Evolutionary conservation across 1,139 yeast genomes (phyloP), one percentile per base, ranked within the genome.

Genomic region (Protomyces inundatus): DNA sequence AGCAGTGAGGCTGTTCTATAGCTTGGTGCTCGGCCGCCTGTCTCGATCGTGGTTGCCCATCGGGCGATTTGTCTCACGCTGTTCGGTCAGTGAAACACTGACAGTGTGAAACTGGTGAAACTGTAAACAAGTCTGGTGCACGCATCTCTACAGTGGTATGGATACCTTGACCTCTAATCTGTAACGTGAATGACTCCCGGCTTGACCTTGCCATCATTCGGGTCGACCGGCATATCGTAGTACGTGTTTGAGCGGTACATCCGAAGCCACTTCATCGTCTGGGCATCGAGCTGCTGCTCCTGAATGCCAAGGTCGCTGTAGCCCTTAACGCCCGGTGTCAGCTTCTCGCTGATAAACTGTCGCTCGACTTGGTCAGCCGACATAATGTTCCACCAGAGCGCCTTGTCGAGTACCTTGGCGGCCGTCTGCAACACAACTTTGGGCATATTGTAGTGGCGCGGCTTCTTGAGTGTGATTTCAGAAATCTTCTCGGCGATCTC

Each of bases 351-450:
- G 69, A 87, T 80, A 71, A 83, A 81, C 76, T 85, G 86, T 77
- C 96, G 84, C 76, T 85, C 88, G 67, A 87, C 81, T 75, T 86
- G 87, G 75, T 89, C 96, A 40, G 89, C 83, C 71, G 84, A 86
- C 66, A 85, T 79, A 71, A 83, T 80, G 71, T 81, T 82, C 88
- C 91, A 87, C 81, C 88, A 87, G 64, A 83, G 77, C 67, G 77
- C 73, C 70, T 80, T 81, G 74, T 84, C 84, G 58, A 83, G 65
- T 71, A 77, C 74, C 74, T 81, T 71, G 75, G 90, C 74, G 76
- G 77, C 70, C 73, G 76, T 73, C 67, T 77, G 67, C 68, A 74
- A 77, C 69, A 82, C 75, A 40, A 82, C 76, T 74, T 84, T 79
- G 71, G 88, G 85, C 68, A 84, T 75, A 73, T 84, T 76, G 71